These are phyloP conservation scores for Fusarium avenaceum DNA, from an alignment of 2,329 filamentous ascomycete species.

Conservation along the genomic window DNA sequence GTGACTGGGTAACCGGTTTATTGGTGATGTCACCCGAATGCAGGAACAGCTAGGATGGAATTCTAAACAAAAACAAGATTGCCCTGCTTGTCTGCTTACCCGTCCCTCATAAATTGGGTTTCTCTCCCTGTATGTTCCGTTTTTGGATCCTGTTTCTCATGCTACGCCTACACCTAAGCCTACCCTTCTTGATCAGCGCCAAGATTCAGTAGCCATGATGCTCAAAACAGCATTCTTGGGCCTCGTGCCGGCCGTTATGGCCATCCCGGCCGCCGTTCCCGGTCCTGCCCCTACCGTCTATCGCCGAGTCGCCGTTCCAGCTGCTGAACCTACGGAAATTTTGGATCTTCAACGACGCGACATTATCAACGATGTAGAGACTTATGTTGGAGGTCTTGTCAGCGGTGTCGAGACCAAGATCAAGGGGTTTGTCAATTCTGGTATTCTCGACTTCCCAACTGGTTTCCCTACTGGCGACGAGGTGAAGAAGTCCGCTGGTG, in stretches of 20 bases:
- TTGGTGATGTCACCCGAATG: conserved; percentile 39
- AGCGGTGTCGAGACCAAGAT: conserved; percentile 66
- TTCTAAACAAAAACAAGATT: conserved; percentile 31
- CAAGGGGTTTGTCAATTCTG: conserved; percentile 72
- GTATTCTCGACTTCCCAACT: conserved; percentile 76
- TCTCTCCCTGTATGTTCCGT: conserved; percentile 3
- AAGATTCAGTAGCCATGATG: conserved; percentile 25
- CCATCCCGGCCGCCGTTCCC: conserved; percentile 44
- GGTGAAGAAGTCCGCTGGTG: conserved; percentile 72
- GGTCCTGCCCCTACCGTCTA: conserved; percentile 42
- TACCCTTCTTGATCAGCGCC: background rate
- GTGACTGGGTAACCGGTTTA: conserved; percentile 19
- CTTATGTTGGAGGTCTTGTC: conserved; percentile 65
- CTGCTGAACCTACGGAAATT: conserved; percentile 45
- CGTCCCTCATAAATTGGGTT: conserved; percentile 2
- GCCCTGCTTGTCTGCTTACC: background rate
- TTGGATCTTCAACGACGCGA: conserved; percentile 50
- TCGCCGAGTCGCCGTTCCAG: conserved; percentile 27
- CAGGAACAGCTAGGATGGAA: conserved; percentile 36
- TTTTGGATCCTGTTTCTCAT: conserved; percentile 3
- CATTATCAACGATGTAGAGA: conserved; percentile 59
- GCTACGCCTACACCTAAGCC: background rate
- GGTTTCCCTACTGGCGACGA: conserved; percentile 72
- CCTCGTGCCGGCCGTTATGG: conserved; percentile 43
- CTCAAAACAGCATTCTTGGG: conserved; percentile 39